A percentile compares a stretch with the other conserved stretches of the same genome.
Conservation (phyloP, 2,329 filamentous ascomycete genomes). For the Aotearoamyces nothofagi region DNA sequence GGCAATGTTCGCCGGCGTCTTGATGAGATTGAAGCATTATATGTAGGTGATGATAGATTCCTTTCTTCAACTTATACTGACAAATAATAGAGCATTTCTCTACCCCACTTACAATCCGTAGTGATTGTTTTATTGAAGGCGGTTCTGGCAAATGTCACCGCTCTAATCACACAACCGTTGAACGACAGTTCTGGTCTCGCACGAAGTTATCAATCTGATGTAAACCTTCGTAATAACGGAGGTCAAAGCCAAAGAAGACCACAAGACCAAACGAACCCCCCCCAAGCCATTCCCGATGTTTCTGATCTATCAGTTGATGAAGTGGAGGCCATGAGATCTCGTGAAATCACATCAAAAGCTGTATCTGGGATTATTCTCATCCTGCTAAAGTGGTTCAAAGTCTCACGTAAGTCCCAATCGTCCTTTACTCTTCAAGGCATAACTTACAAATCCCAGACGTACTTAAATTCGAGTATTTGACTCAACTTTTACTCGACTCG, state of each 20-base stretch:
- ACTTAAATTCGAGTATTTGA: conserved; percentile 90
- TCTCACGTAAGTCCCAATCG: conserved; percentile 54
- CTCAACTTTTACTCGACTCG: conserved; percentile 82
- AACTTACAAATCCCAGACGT: conserved; percentile 43
- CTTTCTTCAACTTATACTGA: conserved; percentile 15
- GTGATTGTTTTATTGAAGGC: conserved; percentile 87
- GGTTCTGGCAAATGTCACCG: conserved; percentile 73
- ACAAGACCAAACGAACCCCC: conserved; percentile 15
- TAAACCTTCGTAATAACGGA: conserved; percentile 13
- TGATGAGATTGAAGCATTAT: conserved; percentile 65
- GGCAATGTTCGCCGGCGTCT: conserved; percentile 49
- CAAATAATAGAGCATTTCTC: conserved; percentile 42
- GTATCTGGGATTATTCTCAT: conserved; percentile 78
- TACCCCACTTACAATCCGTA: conserved; percentile 82
- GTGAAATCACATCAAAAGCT: conserved; percentile 83
- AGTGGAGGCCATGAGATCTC: conserved; percentile 62
- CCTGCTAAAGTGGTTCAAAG: conserved; percentile 91
- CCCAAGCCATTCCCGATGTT: conserved; percentile 13
- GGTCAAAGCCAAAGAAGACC: conserved; percentile 11
- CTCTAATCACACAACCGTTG: conserved; percentile 51
- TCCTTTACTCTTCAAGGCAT: neutral
- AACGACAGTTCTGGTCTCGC: conserved; percentile 12
- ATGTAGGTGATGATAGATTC: conserved; percentile 43
- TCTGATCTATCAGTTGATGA: conserved; percentile 52
- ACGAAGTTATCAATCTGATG: conserved; percentile 13